A percentile compares a stretch with the other conserved stretches of the same genome.
Evolutionary conservation across 1,284 basidiomycete species (phyloP).

Genomic region (Athelia sp.): DNA sequence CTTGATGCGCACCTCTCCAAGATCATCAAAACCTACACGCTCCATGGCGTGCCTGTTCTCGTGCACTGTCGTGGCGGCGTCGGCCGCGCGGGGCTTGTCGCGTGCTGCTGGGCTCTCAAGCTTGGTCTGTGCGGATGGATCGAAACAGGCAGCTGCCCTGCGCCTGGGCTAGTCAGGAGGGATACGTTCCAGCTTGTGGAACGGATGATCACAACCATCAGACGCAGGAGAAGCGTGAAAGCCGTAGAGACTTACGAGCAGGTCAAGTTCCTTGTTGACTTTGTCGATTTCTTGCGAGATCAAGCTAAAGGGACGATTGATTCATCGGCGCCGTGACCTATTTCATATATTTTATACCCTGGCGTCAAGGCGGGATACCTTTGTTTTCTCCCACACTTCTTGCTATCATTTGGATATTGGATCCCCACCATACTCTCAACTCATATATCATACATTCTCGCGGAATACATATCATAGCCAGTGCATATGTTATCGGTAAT

Average conservation of each 20-base stretch:
- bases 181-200: slow-evolving; percentile 67
- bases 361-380: too few relatives aligned
- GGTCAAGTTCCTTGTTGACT: slow-evolving; percentile 81
- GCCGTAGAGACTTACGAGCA: slow-evolving; percentile 92
- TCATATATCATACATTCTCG: too few relatives aligned
- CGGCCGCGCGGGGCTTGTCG: slow-evolving; percentile 89
- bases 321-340: too few relatives aligned
- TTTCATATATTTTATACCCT: too few relatives aligned
- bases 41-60: slow-evolving; percentile 71
- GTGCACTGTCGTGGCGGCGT: slow-evolving; percentile 96
- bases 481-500: too few relatives aligned
- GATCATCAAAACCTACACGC: slow-evolving; percentile 72
- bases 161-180: slow-evolving; percentile 22
- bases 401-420: too few relatives aligned
- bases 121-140: slow-evolving; percentile 82
- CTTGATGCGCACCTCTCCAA: slow-evolving; percentile 72
- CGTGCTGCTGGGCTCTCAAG: slow-evolving; percentile 91
- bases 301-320: neutral
- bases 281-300: slow-evolving; percentile 61
- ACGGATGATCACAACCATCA: slow-evolving; percentile 67
- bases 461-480: too few relatives aligned
- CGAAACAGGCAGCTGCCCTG: slow-evolving; percentile 18
- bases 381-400: too few relatives aligned
- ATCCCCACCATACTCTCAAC: too few relatives aligned
- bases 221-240: slow-evolving; percentile 75